Percentiles rank a stretch among this genome's conserved stretches.
phyloP scores from a whole-genome alignment of 352 stramenopile genomes.

The Thraustochytrium sp. region DNA sequence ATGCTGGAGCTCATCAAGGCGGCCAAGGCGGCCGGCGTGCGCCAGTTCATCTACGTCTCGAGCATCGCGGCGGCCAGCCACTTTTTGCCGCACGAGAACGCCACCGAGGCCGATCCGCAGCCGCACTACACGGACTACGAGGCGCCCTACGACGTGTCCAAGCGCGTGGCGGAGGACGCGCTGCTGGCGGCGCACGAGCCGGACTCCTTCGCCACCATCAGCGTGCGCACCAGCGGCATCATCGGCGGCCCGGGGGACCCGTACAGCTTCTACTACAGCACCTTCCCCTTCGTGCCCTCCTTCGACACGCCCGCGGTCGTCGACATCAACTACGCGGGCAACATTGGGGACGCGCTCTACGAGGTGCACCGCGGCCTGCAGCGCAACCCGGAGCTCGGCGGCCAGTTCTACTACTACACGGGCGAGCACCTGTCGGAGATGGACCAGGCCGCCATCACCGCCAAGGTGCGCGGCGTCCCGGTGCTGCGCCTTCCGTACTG shows the following conservation, averaged over 20 bases:
- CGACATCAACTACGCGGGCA: slow-evolving; percentile 38
- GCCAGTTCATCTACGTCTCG: slow-evolving; percentile 44
- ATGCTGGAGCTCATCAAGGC: slow-evolving; percentile 44
- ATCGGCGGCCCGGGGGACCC: slow-evolving; percentile 3
- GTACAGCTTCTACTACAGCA: slow-evolving; percentile 34
- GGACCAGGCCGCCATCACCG: background rate
- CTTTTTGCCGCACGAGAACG: slow-evolving; percentile 4
- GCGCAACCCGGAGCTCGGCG: background rate
- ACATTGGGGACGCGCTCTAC: slow-evolving; percentile 40
- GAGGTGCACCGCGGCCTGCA: slow-evolving; percentile 9
- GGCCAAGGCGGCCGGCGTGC: background rate
- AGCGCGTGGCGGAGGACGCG: slow-evolving; percentile 36
- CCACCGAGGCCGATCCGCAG: slow-evolving; percentile 12
- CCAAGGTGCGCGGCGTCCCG: background rate
- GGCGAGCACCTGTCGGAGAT: slow-evolving; percentile 28
- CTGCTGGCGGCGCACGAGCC: slow-evolving; percentile 6
- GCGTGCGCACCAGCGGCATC: slow-evolving; percentile 36
- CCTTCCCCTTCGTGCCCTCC: slow-evolving; percentile 18
- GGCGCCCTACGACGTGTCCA: slow-evolving; percentile 42
- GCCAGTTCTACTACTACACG: slow-evolving; percentile 44
- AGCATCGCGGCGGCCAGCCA: slow-evolving; percentile 35
- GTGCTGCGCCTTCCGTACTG: slow-evolving; percentile 20
- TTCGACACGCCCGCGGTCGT: slow-evolving; percentile 17
- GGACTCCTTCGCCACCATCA: background rate
- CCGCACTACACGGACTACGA: slow-evolving; percentile 42